Evolutionary conservation across 2,329 filamentous ascomycete genomes (phyloP), one percentile per base, ranked within the genome.

Genomic region (Metarhizium guizhouense): DNA sequence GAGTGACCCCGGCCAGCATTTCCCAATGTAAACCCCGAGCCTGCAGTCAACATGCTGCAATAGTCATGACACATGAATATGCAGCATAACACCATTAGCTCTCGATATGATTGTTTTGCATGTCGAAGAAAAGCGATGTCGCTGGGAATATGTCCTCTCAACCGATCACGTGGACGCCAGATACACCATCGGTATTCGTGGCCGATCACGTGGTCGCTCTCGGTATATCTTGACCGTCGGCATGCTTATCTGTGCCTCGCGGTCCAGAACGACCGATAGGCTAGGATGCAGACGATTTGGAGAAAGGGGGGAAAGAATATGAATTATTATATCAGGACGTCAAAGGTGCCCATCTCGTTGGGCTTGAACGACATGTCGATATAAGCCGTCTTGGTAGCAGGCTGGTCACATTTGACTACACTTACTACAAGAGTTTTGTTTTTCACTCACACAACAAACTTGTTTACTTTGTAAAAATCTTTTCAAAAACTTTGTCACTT

Each of bases 261-360:
- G 14, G 47, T 45, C 40, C 20, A 52, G 42, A 56, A 30, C 43
- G 20, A 29, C 20, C 36, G 14, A 18, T 38, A 29, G 5, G 14
- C 14, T 18, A 16, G 5, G n/a, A 20, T 38, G 49, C 16, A n/a
- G 11, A 14, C 16, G 16, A n/a, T 1, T 34, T n/a, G 32, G 7
- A 16, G 16, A 32, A 42, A 18, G 14, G 38, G 11, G 30, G 47
- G 45, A 10, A 8, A 6, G 18, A 20, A 52, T 42, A 29, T n/a
- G 7, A 43, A 30, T 52, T 53, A 53, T 54, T 62, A 61, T 57
- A 60, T 54, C 58, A 60, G 58, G 60, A 42, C 55, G 56, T 32
- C 6, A 20, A 53, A 32, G 36, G 29, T 53, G 51, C 20, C 25
- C 25, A 34, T 34, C 32, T 11, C 32, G 6, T 34, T 34, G 32